These are phyloP conservation scores for Endoconidiophora polonica DNA, from an alignment of 2,329 filamentous ascomycete species.

Conservation along the genomic window DNA sequence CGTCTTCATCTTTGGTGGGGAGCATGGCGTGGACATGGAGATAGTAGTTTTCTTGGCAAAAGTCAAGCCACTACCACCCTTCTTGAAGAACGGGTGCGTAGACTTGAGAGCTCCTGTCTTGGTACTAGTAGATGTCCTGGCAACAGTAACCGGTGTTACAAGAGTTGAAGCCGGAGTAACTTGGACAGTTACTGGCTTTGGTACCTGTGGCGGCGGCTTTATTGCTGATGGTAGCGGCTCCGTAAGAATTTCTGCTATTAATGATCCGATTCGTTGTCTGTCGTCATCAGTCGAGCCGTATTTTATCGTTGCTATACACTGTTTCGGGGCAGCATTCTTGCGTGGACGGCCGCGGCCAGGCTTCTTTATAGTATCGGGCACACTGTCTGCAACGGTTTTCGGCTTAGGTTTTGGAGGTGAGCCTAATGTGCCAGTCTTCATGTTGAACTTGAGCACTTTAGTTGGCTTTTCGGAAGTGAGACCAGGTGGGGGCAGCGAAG, in stretches of 20 bases:
- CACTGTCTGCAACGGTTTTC: conserved; percentile 6
- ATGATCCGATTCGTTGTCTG: conserved; percentile 34
- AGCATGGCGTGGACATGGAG: conserved; percentile 37
- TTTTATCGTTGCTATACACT: conserved; percentile 34
- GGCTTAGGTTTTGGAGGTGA: conserved; percentile 41
- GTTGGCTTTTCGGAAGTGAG: conserved; percentile 17
- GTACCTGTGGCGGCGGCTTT: not conserved
- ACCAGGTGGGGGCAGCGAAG: conserved; percentile 2
- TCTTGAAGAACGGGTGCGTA: conserved; percentile 30
- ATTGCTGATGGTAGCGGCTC: not conserved
- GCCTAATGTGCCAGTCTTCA: conserved; percentile 44
- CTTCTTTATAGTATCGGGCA: not conserved
- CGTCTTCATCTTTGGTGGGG: conserved; percentile 27
- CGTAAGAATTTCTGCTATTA: conserved; percentile 28
- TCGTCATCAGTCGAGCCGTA: conserved; percentile 37
- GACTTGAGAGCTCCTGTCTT: conserved; percentile 16
- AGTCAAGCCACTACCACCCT: not conserved
- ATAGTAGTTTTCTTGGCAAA: conserved; percentile 20
- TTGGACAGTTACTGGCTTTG: not conserved
- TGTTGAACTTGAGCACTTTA: conserved; percentile 40
- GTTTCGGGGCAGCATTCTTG: conserved; percentile 16
- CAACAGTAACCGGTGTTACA: not conserved
- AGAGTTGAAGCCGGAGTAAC: conserved; percentile 15
- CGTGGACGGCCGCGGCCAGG: conserved; percentile 3
- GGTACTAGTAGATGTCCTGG: conserved; percentile 13